Conservation (phyloP, 805 yeast species). For the Candida yuanshanica region DNA sequence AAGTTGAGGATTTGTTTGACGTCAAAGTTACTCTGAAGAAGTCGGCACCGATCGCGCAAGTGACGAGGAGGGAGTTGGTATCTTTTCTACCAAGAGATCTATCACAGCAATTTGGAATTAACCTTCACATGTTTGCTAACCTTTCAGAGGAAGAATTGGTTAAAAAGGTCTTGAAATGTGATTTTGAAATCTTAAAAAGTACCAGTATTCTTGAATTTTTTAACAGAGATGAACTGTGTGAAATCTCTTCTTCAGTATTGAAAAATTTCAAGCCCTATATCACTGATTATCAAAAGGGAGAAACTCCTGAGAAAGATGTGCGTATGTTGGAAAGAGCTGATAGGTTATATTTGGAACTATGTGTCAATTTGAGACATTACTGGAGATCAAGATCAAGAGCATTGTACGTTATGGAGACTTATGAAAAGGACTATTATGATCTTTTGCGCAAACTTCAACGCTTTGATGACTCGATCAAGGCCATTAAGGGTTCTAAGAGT, state of each 20-base stretch:
- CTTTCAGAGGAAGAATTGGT: conserved; percentile 51
- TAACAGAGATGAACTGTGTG: conserved; percentile 57
- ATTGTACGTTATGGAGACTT: conserved; percentile 46
- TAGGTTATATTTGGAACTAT: conserved; percentile 59
- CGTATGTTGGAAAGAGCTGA: conserved; percentile 62
- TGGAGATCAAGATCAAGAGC: conserved; percentile 73
- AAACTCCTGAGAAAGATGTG: conserved; percentile 49
- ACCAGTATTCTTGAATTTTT: conserved; percentile 63
- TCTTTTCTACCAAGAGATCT: conserved; percentile 62
- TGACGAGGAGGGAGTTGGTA: conserved; percentile 40
- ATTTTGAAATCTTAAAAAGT: conserved; percentile 45
- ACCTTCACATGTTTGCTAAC: conserved; percentile 56
- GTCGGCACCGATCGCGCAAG: conserved; percentile 29
- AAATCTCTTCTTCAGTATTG: conserved; percentile 49
- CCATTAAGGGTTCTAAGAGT: conserved; percentile 45
- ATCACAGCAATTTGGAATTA: conserved; percentile 77
- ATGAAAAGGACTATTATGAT: conserved; percentile 63
- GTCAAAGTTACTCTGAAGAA: conserved; percentile 36
- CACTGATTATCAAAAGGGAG: conserved; percentile 36
- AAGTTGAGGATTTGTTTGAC: conserved; percentile 52
- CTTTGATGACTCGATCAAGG: conserved; percentile 54
- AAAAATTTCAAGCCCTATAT: conserved; percentile 61
- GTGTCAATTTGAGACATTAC: conserved; percentile 61
- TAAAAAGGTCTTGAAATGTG: conserved; percentile 53
- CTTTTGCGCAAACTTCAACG: conserved; percentile 47